Base-by-base conservation (phyloP, 148 eudicot genomes). In the Dysphania ambrosioides region DNA sequence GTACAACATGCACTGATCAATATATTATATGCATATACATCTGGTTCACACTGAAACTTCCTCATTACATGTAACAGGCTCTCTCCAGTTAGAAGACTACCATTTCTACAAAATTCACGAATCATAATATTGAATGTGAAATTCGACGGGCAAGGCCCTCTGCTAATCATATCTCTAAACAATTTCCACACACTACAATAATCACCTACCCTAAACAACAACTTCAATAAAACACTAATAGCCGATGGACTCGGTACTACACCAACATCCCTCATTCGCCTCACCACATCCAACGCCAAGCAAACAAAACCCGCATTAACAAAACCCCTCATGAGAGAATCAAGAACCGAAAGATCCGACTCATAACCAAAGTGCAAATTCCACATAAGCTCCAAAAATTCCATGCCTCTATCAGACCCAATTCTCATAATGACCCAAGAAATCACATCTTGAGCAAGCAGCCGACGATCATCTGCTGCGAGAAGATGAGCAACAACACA, bases 311-410 rank as follows among this genome's bases (percentile, higher is more conserved):
- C 97, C 19, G 81, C 90, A 18, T 81, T 88, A 75, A 88, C 29
- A 78, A 90, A 95, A 44, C 87, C 91, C 41, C 97, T 87, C 96
- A 92, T 85, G 63, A 95, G 84, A 10, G 97, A 79, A 89, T 95
- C 94, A 66, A 95, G 91, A 34, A 95, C 85, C 29, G 85, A 88
- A 67, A 85, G 88, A 73, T 85, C 87, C 4, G 92, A 84, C 76
- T 88, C 94, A 35, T 80, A 84, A 8, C 38, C 76, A 6, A 16
- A 38, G 72, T 84, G 87, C 53, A 67, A 83, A 38, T 75, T 70
- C 92, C 93, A 95, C 88, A 95, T 87, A 2, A 83, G 72, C 78
- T 84, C 89, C 76, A 83, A 74, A 68, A 90, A 77, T 68, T 85
- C 86, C 77, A 70, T 60, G 74, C 96, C 83, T 75, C 87, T 88